Conservation (phyloP, 2,329 filamentous ascomycete species). For the Thielaviopsis ethacetica region DNA sequence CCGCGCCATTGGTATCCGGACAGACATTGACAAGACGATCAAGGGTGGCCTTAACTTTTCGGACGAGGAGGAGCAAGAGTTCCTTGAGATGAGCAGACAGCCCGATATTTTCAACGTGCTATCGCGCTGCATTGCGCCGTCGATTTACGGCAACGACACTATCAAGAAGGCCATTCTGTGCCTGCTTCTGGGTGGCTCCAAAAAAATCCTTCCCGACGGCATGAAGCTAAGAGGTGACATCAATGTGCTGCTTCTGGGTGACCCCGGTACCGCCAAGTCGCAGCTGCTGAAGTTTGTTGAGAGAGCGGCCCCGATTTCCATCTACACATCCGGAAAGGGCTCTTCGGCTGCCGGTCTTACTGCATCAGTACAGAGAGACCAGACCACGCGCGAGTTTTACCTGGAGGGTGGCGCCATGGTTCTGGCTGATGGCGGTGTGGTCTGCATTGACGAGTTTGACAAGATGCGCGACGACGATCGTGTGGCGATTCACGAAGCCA, state of each 20-base stretch:
- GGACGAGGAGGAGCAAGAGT: conserved; percentile 95
- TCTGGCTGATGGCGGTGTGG: conserved; percentile 85
- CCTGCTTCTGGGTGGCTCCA: conserved; percentile 81
- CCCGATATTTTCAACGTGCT: conserved; percentile 88
- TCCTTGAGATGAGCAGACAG: conserved; percentile 72
- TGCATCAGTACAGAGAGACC: conserved; percentile 87
- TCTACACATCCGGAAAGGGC: conserved; percentile 97
- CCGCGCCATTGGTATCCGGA: conserved; percentile 79
- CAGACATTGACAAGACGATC: conserved; percentile 74
- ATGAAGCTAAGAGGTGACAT: conserved; percentile 98
- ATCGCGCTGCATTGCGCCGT: conserved; percentile 83
- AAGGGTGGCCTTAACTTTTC: conserved; percentile 74
- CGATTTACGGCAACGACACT: conserved; percentile 88
- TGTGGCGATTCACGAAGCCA: conserved; percentile 96
- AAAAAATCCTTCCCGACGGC: conserved; percentile 92
- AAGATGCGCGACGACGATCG: conserved; percentile 98
- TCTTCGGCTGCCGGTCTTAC: conserved; percentile 95
- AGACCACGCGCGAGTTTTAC: conserved; percentile 87
- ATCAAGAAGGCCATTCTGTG: conserved; percentile 98
- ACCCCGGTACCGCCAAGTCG: conserved; percentile 95
- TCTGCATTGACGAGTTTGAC: conserved; percentile 98
- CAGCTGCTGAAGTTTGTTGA: conserved; percentile 96
- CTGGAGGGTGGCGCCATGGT: conserved; percentile 98
- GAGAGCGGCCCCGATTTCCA: conserved; percentile 87
- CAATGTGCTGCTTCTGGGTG: conserved; percentile 89